Conservation (phyloP, 1,284 basidiomycete genomes). For the Schizopora paradoxa region DNA sequence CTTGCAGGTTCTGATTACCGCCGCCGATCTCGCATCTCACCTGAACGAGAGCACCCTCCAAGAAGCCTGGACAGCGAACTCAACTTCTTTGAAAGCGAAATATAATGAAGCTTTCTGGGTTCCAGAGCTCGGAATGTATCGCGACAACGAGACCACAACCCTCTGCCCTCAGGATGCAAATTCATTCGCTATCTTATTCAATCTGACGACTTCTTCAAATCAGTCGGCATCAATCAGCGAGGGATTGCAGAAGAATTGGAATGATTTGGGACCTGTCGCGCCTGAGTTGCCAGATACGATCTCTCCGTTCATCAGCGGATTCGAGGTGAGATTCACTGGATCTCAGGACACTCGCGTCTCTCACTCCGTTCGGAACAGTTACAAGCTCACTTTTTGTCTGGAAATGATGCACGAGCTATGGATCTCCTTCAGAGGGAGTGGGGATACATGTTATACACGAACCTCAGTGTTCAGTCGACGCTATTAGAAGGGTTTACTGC, state of each 20-base stretch:
- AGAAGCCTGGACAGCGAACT: slow-evolving; percentile 34
- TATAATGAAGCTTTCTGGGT: slow-evolving; percentile 45
- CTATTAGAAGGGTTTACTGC: slow-evolving; percentile 47
- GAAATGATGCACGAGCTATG: slow-evolving; percentile 42
- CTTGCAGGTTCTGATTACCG: slow-evolving; percentile 39
- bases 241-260: slow-evolving; percentile 44
- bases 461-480: slow-evolving; percentile 45
- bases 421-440: slow-evolving; percentile 44
- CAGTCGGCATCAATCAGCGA: slow-evolving; percentile 39
- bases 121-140: slow-evolving; percentile 37
- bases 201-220: slow-evolving; percentile 36
- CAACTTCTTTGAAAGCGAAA: slow-evolving; percentile 36
- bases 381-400: slow-evolving; percentile 46
- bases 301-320: slow-evolving; percentile 45
- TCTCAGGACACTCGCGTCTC: not conserved
- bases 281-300: slow-evolving; percentile 50
- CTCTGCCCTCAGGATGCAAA: slow-evolving; percentile 49
- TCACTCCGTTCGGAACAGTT: slow-evolving; percentile 27
- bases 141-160: slow-evolving; percentile 39
- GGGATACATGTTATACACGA: slow-evolving; percentile 52
- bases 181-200: slow-evolving; percentile 45
- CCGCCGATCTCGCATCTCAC: slow-evolving; percentile 40
- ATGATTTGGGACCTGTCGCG: slow-evolving; percentile 40
- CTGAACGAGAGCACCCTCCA: slow-evolving; percentile 34
- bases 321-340: slow-evolving; percentile 35